Evolutionary conservation across 108 stramenopile species (phyloP), one percentile per base, ranked within the genome.

Genomic region (Tribonema minus): DNA sequence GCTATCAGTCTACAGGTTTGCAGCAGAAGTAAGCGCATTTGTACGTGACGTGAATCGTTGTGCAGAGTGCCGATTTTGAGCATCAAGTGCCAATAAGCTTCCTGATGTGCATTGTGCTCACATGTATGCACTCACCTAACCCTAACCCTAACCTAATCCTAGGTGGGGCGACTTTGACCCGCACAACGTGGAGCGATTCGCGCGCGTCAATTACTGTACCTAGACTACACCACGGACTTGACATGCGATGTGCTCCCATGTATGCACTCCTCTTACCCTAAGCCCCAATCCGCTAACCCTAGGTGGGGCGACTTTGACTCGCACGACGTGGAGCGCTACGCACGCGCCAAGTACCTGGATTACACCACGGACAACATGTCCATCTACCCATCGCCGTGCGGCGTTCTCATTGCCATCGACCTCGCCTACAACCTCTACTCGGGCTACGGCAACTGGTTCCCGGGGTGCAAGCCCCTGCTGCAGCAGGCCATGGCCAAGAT

Each of bases 291-390:
- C n/a, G n/a, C n/a, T n/a, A n/a, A n/a, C n/a, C n/a, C n/a, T n/a
- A n/a, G n/a, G 25, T 99, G 98, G 98, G 98, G 98, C 66, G 98
- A 99, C 86, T 99, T 95, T 71, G 98, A 99, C 88, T 93, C 92
- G 37, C 96, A 99, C 87, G 98, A 97, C 71, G 93, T 99, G 63
- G 98, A 99, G 88, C 91, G 98, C 23, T 97, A 97, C 80, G 86
- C 90, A 5, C 87, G 96, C 30, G 96, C 96, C 66, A 99, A 99
- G 87, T 99, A 94, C 85, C 88, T 99, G 34, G 98, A 99, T 83
- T 99, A 99, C 86, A 96, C 98, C 3, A 95, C 95, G n/a, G 98
- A 99, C 86, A 97, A 95, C 90, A 99, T 97, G 96, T 92, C 92
- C 79, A 92, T 97, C 61, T 99, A 99, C 81, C 98, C 98, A 33